A percentile compares a stretch with the other conserved stretches of the same genome.
phyloP scores from a whole-genome alignment of 441 rosid genomes.

The Erodium texanum region DNA sequence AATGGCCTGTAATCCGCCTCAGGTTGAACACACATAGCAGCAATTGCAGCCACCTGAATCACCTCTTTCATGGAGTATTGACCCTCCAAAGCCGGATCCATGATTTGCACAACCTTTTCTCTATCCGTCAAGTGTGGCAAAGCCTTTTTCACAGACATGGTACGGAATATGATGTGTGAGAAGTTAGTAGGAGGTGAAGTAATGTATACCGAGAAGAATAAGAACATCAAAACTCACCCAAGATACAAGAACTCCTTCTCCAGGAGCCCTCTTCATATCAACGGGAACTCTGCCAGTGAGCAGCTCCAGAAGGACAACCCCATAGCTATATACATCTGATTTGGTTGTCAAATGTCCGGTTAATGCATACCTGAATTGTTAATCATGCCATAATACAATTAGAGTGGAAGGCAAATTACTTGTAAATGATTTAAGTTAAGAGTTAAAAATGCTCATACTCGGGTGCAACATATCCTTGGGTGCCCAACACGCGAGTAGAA shows the following conservation, averaged over 20 bases:
- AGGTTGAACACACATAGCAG: slow-evolving; percentile 91
- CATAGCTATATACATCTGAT: slow-evolving; percentile 70
- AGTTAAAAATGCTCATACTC: slow-evolving; percentile 30
- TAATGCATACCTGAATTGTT: slow-evolving; percentile 44
- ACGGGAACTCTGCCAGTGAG: slow-evolving; percentile 47
- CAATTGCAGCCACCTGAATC: slow-evolving; percentile 93
- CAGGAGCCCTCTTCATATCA: slow-evolving; percentile 5
- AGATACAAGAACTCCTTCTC: slow-evolving; percentile 1
- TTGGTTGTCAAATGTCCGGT: slow-evolving; percentile 68
- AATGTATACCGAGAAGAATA: neutral
- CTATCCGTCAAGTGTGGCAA: slow-evolving; percentile 66
- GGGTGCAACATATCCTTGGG: slow-evolving; percentile 73
- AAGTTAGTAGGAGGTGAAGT: neutral
- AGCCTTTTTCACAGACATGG: slow-evolving; percentile 33
- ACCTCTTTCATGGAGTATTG: slow-evolving; percentile 82
- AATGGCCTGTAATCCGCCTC: slow-evolving; percentile 86
- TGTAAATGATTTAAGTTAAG: neutral
- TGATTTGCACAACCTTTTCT: slow-evolving; percentile 68
- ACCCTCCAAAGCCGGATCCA: slow-evolving; percentile 81
- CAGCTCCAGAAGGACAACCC: slow-evolving; percentile 64
- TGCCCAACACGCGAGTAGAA: slow-evolving; percentile 70
- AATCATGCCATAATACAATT: neutral
- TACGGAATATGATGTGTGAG: neutral
- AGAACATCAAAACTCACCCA: slow-evolving; percentile 22
- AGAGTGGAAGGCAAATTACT: too few relatives aligned